Conservation (phyloP, 2,329 filamentous ascomycete species). For the Colletotrichum lindemuthianum region DNA sequence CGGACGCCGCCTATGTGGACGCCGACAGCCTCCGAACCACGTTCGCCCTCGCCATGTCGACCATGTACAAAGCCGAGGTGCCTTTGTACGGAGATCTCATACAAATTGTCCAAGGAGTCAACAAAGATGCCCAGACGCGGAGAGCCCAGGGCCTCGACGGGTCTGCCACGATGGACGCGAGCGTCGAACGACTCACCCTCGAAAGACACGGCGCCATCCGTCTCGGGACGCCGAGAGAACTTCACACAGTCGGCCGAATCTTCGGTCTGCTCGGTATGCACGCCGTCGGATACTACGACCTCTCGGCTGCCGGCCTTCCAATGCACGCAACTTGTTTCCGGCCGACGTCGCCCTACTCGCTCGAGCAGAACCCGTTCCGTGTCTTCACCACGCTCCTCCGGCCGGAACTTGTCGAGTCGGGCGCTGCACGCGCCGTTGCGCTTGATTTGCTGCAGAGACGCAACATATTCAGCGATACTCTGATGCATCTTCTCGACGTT, state of each 20-base stretch:
- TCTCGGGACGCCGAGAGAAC: slow-evolving; percentile 55
- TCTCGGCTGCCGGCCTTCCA: slow-evolving; percentile 56
- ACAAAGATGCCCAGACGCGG: slow-evolving; percentile 29
- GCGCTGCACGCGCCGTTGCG: slow-evolving; percentile 45
- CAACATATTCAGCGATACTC: slow-evolving; percentile 52
- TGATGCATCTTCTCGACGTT: slow-evolving; percentile 48
- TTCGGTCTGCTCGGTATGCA: slow-evolving; percentile 59
- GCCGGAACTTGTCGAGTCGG: slow-evolving; percentile 50
- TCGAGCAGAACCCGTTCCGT: slow-evolving; percentile 56
- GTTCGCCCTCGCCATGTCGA: slow-evolving; percentile 46
- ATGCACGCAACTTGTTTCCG: slow-evolving; percentile 64
- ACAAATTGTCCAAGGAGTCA: slow-evolving; percentile 43
- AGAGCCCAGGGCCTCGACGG: not conserved
- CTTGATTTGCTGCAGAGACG: slow-evolving; percentile 47
- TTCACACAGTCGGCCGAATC: slow-evolving; percentile 53
- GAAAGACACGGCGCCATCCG: slow-evolving; percentile 60
- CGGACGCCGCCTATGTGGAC: slow-evolving; percentile 24
- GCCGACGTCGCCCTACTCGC: slow-evolving; percentile 46
- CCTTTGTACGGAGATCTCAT: slow-evolving; percentile 47
- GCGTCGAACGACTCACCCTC: slow-evolving; percentile 24
- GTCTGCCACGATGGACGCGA: slow-evolving; percentile 5
- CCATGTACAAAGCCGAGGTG: slow-evolving; percentile 49
- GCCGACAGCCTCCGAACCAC: slow-evolving; percentile 39
- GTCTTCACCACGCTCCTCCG: slow-evolving; percentile 51
- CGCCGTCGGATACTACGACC: slow-evolving; percentile 63